phyloP scores from a whole-genome alignment of 495 filamentous ascomycete species.

The Daldinia loculata region DNA sequence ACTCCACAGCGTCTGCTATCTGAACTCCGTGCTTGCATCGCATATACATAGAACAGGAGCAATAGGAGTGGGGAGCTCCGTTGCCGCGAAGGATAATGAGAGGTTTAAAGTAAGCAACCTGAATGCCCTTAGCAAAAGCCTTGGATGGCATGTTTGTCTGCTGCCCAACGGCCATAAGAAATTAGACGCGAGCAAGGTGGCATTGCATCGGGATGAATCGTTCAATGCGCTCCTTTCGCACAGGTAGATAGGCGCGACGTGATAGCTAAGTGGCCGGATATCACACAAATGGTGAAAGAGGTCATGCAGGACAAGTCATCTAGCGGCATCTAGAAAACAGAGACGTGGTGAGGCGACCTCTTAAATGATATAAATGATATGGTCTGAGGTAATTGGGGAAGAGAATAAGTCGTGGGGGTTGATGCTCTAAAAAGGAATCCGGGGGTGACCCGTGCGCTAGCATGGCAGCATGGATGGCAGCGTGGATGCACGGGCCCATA shows the following conservation, averaged over 20 bases:
- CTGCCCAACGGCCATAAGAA: slow-evolving; percentile 40
- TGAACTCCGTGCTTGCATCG: slow-evolving; percentile 35
- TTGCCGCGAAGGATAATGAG: slow-evolving; percentile 21
- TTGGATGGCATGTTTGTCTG: slow-evolving; percentile 27
- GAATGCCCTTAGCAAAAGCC: slow-evolving; percentile 1
- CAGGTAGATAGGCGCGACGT: slow-evolving; percentile 37
- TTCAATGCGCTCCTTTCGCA: slow-evolving; percentile 28
- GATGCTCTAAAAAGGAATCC: slow-evolving; percentile 28
- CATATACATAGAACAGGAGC: slow-evolving; percentile 24
- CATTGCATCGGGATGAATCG: slow-evolving; percentile 43
- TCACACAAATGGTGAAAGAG: slow-evolving; percentile 18
- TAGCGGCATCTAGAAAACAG: slow-evolving; percentile 33
- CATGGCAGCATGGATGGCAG: slow-evolving; percentile 2
- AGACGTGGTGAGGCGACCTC: slow-evolving; percentile 42
- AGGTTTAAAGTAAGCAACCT: slow-evolving; percentile 25
- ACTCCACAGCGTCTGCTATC: slow-evolving; percentile 15
- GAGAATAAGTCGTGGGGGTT: slow-evolving; percentile 20
- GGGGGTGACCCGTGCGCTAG: slow-evolving; percentile 37
- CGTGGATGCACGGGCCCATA: slow-evolving; percentile 7
- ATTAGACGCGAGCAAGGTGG: slow-evolving; percentile 40
- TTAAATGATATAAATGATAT: slow-evolving; percentile 29
- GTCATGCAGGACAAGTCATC: slow-evolving; percentile 50
- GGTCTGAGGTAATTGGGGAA: slow-evolving; percentile 20
- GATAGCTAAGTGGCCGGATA: slow-evolving; percentile 31
- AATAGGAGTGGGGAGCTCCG: slow-evolving; percentile 31